A percentile compares a stretch with the other conserved stretches of the same genome.
Evolutionary conservation across 441 rosid genomes (phyloP).

Genomic region (Brassica balearica): DNA sequence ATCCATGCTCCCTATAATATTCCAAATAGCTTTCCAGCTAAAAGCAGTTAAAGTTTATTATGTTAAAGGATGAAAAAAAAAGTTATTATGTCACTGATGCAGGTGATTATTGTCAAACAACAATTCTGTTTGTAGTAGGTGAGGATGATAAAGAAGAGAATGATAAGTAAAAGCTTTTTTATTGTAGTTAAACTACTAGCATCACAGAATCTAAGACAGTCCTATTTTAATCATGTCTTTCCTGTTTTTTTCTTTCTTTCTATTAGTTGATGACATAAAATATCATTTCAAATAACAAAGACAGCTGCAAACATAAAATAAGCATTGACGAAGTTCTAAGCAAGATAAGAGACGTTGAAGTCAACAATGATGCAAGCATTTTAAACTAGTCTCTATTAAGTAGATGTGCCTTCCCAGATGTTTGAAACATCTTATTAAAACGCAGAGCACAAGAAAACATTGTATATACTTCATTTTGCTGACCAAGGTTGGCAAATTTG

Average conservation of each 20-base stretch:
- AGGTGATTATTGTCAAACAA: not conserved
- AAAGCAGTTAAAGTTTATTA: not conserved
- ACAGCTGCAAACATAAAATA: constrained; percentile 22
- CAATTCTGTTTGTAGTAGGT: not conserved
- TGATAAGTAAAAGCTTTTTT: not conserved
- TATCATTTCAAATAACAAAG: constrained; percentile 23
- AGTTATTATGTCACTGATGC: too few relatives aligned
- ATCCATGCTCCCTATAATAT: not conserved
- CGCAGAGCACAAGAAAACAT: constrained; percentile 36
- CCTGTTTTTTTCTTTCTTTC: not conserved
- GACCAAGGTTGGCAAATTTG: constrained; percentile 6
- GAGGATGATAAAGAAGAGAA: not conserved
- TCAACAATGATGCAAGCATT: constrained; percentile 16
- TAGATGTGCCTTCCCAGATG: constrained; percentile 5
- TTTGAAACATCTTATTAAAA: constrained; percentile 13
- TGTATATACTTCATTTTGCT: not conserved
- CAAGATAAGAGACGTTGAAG: constrained; percentile 12
- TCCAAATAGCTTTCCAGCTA: not conserved
- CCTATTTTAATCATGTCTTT: constrained; percentile 4
- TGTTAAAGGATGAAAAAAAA: not conserved
- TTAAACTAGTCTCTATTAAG: not conserved
- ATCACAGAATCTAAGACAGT: not conserved
- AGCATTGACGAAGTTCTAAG: constrained; percentile 28
- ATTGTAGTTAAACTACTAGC: not conserved
- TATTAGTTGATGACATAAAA: constrained; percentile 11